Percentiles rank a stretch among this genome's conserved stretches.
phyloP scores from a whole-genome alignment of 176 grass and related monocot genomes.

The Cenchrus purpureus region DNA sequence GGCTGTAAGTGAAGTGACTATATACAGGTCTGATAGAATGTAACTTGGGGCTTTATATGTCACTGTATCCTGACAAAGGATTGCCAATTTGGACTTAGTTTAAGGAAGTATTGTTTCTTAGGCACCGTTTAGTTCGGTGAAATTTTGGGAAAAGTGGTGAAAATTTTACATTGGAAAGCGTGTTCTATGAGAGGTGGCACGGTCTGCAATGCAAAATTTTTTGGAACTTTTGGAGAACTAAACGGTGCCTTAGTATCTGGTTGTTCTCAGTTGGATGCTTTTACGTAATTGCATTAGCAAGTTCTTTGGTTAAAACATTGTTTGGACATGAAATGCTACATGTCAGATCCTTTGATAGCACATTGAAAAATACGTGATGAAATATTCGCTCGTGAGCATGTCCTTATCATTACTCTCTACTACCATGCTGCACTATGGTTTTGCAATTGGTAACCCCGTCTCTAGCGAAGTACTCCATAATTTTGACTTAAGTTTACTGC shows the following conservation, averaged over 20 bases:
- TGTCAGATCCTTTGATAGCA: neutral
- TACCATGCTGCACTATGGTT: neutral
- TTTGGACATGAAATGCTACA: neutral
- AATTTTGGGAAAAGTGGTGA: too few relatives aligned
- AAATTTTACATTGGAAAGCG: too few relatives aligned
- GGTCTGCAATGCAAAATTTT: too few relatives aligned
- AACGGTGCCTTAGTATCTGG: neutral
- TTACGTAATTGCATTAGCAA: neutral
- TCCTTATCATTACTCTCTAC: neutral
- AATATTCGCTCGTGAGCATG: neutral
- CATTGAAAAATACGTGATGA: neutral
- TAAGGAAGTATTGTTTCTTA: neutral
- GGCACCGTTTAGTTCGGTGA: too few relatives aligned
- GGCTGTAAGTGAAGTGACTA: neutral
- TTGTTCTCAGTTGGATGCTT: constrained; percentile 21
- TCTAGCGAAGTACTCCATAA: constrained; percentile 16
- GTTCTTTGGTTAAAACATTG: neutral
- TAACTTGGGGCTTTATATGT: neutral
- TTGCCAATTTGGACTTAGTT: neutral
- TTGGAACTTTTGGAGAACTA: too few relatives aligned
- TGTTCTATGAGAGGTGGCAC: too few relatives aligned
- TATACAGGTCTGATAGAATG: neutral
- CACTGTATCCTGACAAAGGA: neutral
- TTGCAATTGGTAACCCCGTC: neutral
- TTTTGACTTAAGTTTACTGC: neutral